Base-by-base conservation (phyloP, 495 filamentous ascomycete genomes). In the Pseudomonodictys pantanalensis region DNA sequence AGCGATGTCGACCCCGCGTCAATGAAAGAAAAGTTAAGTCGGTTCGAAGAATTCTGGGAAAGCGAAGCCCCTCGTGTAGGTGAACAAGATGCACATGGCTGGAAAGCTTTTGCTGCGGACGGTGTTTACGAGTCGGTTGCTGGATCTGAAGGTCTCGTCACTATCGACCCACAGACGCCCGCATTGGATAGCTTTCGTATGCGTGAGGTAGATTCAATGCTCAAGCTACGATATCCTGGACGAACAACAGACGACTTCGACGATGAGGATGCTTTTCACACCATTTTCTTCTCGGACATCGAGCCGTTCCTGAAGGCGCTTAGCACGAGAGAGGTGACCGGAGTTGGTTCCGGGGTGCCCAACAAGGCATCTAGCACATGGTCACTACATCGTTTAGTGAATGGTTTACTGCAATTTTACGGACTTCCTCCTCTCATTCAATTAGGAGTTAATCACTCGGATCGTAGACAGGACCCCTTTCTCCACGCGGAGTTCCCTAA, bases 31-130 rank as follows among this genome's bases (percentile, higher is more conserved):
- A 18, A 68, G 11, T 60, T 82, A 0, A 64, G 76, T n/a, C 69
- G 68, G n/a, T 87, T 95, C 50, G 68, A 77, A 25, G 76, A 81
- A 8, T 96, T 91, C 62, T 98, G 93, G 93, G 90, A 96, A 49
- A 89, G 84, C 35, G 93, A 97, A 67, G 78, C 85, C 6, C 74
- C 87, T 2, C 84, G 92, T 7, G 80, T 95, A 52, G 93, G 93
- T 3, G 93, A 97, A 70, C 65, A 71, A 5, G 77, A 74, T 3
- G 85, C 88, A 29, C 73, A 78, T 26, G 91, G 90, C 15, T 96
- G 92, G 92, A 70, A 67, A 20, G 68, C 73, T 22, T 86, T 80
- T 72, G 67, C 67, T 30, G 71, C 70, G n/a, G 65, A 68, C 32
- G 30, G 67, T 20, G 60, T 63, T 38, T n/a, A n/a, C n/a, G n/a